Evolutionary conservation across 2,329 filamentous ascomycete species (phyloP).

Genomic region (Cytospora schulzeri): DNA sequence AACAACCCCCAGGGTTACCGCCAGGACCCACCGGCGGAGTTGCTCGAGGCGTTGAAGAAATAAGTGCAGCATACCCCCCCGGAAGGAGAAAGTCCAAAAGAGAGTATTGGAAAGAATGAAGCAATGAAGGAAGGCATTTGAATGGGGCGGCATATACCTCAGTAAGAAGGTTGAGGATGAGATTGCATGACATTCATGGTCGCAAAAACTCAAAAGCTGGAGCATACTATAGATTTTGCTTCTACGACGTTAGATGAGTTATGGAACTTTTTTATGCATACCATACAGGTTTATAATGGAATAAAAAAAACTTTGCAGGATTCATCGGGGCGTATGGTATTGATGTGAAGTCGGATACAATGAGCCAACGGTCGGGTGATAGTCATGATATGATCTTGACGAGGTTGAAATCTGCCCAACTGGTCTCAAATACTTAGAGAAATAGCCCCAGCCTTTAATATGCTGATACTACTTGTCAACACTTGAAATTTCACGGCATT

Average conservation of each 20-base stretch:
- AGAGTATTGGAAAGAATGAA: not conserved
- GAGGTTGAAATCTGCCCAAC: too few species aligned
- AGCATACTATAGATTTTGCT: constrained; percentile 18
- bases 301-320: not conserved
- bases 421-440: too few species aligned
- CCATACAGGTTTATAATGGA: not conserved
- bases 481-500: too few species aligned
- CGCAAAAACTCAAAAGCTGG: constrained; percentile 12
- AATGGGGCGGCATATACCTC: not conserved
- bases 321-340: not conserved
- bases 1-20: constrained; percentile 96
- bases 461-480: too few species aligned
- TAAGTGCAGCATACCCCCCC: not conserved
- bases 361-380: not conserved
- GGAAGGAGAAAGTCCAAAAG: not conserved
- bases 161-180: constrained; percentile 5
- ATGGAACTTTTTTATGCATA: constrained; percentile 11
- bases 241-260: constrained; percentile 25
- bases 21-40: constrained; percentile 82
- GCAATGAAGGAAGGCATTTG: constrained; percentile 11
- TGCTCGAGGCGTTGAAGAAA: constrained; percentile 67
- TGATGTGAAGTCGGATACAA: not conserved
- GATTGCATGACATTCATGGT: not conserved
- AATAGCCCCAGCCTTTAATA: too few species aligned
- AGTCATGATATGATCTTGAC: not conserved